Evolutionary conservation across 257 asterid species (phyloP), one percentile per base, ranked within the genome.

Genomic region (Eustoma russellianum): DNA sequence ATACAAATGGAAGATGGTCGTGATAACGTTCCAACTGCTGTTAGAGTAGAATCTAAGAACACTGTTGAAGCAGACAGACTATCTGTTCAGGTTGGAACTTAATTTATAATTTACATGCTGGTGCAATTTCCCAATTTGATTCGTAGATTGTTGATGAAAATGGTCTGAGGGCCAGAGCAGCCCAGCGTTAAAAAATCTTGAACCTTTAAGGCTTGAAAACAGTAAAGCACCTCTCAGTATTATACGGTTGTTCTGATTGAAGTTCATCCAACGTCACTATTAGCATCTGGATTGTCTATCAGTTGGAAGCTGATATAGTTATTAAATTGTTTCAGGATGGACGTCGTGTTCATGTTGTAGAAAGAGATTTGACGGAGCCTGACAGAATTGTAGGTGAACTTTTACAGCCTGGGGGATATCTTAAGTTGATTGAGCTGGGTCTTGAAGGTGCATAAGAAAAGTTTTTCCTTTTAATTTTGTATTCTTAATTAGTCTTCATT

Each of bases 381-480:
- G 70, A 72, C 18, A 64, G 79, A 51, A 72, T 76, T 41, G 76
- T 72, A 5, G 82, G 79, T 15, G 82, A 76, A 57, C 67, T 68
- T 38, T 62, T 76, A 48, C 82, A 72, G 33, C 82, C 82, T 17
- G 79, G 79, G 40, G 82, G 82, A 19, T 72, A 69, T 35, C 75
- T 76, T 52, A 76, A 72, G 63, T 46, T 76, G 65, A 51, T 66
- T 7, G 82, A 76, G 64, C 64, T 76, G 56, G 79, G 77, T 30
- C 66, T 76, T 15, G 60, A 72, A 72, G 77, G 79, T 66, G 44
- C 9, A 46, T 16, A 14, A 3, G 34, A 18, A 3, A 10, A 38
- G 43, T 11, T 38, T 38, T 38, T 7, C 43, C 7, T 6, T 44
- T 45, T 24, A 24, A 28, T 52, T 43, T 30, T 1, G 24, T 6